Evolutionary conservation across 2,329 filamentous ascomycete genomes (phyloP), one percentile per base, ranked within the genome.

Genomic region (Fusarium papillatum): DNA sequence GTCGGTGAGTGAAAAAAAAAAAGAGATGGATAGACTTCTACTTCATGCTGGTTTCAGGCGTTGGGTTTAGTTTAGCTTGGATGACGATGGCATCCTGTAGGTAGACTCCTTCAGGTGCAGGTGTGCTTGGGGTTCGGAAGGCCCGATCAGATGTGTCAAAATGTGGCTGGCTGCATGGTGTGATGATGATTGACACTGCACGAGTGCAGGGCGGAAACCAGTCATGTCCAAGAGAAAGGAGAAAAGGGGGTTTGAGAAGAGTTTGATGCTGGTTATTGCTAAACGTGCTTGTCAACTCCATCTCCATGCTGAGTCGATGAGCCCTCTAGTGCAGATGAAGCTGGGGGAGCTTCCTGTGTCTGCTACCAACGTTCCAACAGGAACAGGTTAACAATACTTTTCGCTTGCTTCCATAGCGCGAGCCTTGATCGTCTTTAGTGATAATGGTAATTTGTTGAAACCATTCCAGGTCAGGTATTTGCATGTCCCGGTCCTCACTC

Each of bases 31-130:
- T 24, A 34, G 41, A 22, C 48, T 31, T 50, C 50, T 22, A 46
- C 22, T 48, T 64, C 70, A 70, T 73, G 65, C 62, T 57, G 38
- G 72, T 75, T 75, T 75, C 72, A 75, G 61, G 72, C 68, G 36
- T 50, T 50, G 48, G 26, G 26, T 29, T n/a, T 29, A 14, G 48
- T 39, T 22, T 63, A 48, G 39, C 39, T 48, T 36, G 61, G n/a
- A 48, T 46, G 43, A 29, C 31, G 63, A 48, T 59, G 41, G 7
- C 46, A 26, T 55, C 50, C 26, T 55, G 22, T 50, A 24, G 43
- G 43, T 48, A 24, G 11, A 5, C 22, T 48, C 43, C 43, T 24
- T 48, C 22, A 36, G 10, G 50, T 66, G 53, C 48, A 29, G 29
- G 43, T 59, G 55, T 59, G 43, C 19, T n/a, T 59, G 39, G 43